Evolutionary conservation across 768 basidiomycete genomes (phyloP), one percentile per base, ranked within the genome.

Genomic region (Suillus cothurnatus): DNA sequence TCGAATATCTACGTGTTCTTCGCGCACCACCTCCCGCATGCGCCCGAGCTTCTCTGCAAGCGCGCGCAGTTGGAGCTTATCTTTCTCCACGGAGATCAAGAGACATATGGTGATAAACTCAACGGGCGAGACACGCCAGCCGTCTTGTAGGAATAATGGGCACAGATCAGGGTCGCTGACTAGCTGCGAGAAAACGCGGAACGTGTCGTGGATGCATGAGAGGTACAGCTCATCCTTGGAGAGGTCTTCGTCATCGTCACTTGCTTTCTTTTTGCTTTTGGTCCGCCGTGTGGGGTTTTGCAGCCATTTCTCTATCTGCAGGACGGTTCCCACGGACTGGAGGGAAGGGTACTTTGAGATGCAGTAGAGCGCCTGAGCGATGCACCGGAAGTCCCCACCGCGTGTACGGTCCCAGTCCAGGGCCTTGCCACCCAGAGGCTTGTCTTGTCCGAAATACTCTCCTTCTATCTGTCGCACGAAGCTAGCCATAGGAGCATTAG

Each of bases 21-120:
- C 64, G 34, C 92, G 75, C n/a, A 91, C 85, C 26, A 82, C 73
- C 6, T 67, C 68, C 36, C 92, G 79, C 86, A 94, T 85, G 19
- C 74, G 74, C 11, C 72, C 72, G 6, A 90, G 81, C 0, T 80
- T 82, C 23, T 71, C 67, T 1, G 83, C 79, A 47, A 91, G 69
- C 71, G 82, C 80, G 0, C 66, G 67, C 66, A 78, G 47, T 3
- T 77, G 71, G 63, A 84, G 68, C 14, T 61, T 71, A 17, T 79
- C 75, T 74, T 81, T 86, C 62, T 83, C 78, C n/a, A 80, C 72
- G 15, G 81, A 81, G 19, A 92, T 82, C 26, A 92, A 73, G 4
- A 90, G 69, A 26, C 79, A 79, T 57, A 85, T 82, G 67, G 83
- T 77, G 56, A 90, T 80, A 67, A 93, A 86, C 72, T 93, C 92